These are phyloP conservation scores for Hymenochaete sp. DNA, from an alignment of 1,284 basidiomycete genomes.

Conservation along the genomic window DNA sequence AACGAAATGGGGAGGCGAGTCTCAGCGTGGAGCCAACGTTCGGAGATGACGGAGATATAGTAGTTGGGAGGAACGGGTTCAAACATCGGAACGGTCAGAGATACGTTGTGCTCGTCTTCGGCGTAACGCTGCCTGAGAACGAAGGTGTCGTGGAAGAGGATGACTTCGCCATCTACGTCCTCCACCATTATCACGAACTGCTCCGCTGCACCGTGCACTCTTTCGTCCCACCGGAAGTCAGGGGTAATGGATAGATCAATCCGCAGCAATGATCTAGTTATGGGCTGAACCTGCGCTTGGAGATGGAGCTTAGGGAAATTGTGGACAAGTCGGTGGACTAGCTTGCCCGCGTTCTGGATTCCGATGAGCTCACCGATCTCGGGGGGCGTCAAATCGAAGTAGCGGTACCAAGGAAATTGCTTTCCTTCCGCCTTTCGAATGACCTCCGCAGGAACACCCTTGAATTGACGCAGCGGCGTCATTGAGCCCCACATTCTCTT, in stretches of 20 bases:
- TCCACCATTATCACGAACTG: conserved; percentile 92
- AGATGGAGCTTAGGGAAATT: conserved; percentile 93
- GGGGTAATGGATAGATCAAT: conserved; percentile 89
- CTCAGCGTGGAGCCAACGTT: conserved; percentile 94
- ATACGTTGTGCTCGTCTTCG: conserved; percentile 88
- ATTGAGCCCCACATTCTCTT: conserved; percentile 95
- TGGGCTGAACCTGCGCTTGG: conserved; percentile 90
- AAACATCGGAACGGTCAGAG: conserved; percentile 92
- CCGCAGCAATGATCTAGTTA: conserved; percentile 81
- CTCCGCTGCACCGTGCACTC: conserved; percentile 83
- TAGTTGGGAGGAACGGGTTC: conserved; percentile 97
- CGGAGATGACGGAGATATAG: conserved; percentile 91
- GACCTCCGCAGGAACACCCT: conserved; percentile 80
- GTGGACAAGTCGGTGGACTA: conserved; percentile 93
- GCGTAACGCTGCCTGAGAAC: conserved; percentile 87
- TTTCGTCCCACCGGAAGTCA: conserved; percentile 97
- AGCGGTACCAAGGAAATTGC: conserved; percentile 55
- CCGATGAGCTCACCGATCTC: conserved; percentile 94
- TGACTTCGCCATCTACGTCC: conserved; percentile 94
- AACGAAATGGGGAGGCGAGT: conserved; percentile 94
- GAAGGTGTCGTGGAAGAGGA: conserved; percentile 92
- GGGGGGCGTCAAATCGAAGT: conserved; percentile 41
- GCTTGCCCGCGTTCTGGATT: conserved; percentile 83
- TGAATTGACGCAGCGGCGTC: conserved; percentile 96
- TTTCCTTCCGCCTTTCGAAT: conserved; percentile 93